Percentiles rank a stretch among this genome's conserved stretches.
phyloP scores from a whole-genome alignment of 495 filamentous ascomycete genomes.

The Penicillium lagena region DNA sequence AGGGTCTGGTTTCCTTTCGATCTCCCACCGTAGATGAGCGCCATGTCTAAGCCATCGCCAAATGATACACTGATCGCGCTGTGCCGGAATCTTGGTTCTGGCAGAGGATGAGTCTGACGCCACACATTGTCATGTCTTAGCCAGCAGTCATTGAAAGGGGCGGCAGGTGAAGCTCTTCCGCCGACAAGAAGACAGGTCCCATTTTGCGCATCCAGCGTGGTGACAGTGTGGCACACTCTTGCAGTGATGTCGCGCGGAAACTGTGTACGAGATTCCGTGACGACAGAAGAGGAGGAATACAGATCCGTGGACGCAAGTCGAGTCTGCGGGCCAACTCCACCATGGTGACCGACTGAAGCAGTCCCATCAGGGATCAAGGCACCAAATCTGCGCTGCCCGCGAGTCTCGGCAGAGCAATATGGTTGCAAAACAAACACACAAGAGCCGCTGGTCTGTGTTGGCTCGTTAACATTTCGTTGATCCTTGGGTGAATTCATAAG shows the following conservation, averaged over 20 bases:
- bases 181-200: constrained; percentile 61
- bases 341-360: constrained; percentile 42
- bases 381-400: constrained; percentile 34
- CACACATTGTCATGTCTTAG: constrained; percentile 52
- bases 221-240: constrained; percentile 76
- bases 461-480: not conserved
- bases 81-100: constrained; percentile 65
- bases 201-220: constrained; percentile 35
- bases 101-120: constrained; percentile 56
- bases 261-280: constrained; percentile 11
- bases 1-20: constrained; percentile 48
- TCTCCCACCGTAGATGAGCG: constrained; percentile 69
- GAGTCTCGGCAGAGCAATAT: constrained; percentile 5
- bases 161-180: constrained; percentile 68
- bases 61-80: constrained; percentile 48
- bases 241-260: constrained; percentile 36
- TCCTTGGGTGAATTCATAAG: not conserved
- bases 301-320: constrained; percentile 57
- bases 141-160: constrained; percentile 67
- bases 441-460: constrained; percentile 3
- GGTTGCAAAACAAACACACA: constrained; percentile 14
- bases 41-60: constrained; percentile 15
- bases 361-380: constrained; percentile 31
- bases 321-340: constrained; percentile 55
- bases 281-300: constrained; percentile 30